A percentile compares a stretch with the other conserved stretches of the same genome.
Conservation (phyloP, 2,329 filamentous ascomycete species). For the Neonectria magnoliae region DNA sequence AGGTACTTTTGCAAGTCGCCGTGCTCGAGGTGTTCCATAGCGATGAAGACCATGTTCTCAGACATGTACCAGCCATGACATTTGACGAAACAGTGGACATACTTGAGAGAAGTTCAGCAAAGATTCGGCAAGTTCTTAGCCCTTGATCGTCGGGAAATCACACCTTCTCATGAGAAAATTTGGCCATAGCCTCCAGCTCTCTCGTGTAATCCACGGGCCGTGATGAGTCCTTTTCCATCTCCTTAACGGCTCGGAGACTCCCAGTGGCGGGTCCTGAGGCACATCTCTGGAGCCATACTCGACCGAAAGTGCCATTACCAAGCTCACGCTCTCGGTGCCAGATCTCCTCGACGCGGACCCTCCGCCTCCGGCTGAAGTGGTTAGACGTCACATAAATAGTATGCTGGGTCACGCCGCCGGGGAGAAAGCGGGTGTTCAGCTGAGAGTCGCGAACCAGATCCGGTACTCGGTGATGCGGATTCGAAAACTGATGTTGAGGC, state of each 20-base stretch:
- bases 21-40: conserved; percentile 2
- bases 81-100: conserved; percentile 1
- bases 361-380: background rate
- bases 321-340: background rate
- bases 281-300: conserved; percentile 1
- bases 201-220: background rate
- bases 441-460: background rate
- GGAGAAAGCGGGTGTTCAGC: background rate
- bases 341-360: background rate
- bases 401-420: background rate
- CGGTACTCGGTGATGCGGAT: background rate
- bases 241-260: conserved; percentile 1
- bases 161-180: conserved; percentile 2
- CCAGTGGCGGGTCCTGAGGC: background rate
- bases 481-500: background rate
- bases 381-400: background rate
- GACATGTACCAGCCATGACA: conserved; percentile 4
- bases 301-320: background rate
- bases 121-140: background rate
- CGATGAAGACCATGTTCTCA: background rate
- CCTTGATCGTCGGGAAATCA: background rate
- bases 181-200: conserved; percentile 3
- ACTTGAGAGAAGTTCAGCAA: background rate
- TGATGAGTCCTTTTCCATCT: background rate
- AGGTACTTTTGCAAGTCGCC: conserved; percentile 3